Conservation (phyloP, 2,329 filamentous ascomycete species). For the Fusarium musae region DNA sequence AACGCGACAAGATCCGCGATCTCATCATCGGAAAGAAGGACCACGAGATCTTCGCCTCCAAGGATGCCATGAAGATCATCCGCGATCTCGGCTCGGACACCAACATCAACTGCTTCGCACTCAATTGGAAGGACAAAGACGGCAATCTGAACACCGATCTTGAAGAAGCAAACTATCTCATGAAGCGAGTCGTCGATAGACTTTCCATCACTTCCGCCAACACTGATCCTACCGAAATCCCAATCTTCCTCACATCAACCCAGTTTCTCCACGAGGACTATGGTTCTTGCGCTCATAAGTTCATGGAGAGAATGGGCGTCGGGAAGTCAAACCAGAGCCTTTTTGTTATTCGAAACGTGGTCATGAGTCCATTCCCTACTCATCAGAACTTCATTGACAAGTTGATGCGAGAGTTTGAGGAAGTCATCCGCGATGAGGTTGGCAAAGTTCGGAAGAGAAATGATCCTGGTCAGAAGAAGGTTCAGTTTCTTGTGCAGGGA, state of each 20-base stretch:
- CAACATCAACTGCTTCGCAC: constrained; percentile 58
- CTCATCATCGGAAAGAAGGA: constrained; percentile 54
- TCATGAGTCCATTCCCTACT: constrained; percentile 59
- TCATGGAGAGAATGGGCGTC: constrained; percentile 55
- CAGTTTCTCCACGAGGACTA: constrained; percentile 54
- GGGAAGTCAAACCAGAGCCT: constrained; percentile 49
- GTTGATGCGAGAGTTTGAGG: constrained; percentile 49
- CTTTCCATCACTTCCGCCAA: constrained; percentile 55
- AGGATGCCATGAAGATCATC: constrained; percentile 53
- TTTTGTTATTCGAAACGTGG: constrained; percentile 59
- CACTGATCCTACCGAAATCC: constrained; percentile 54
- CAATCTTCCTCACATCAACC: constrained; percentile 58
- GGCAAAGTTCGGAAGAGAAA: constrained; percentile 51
- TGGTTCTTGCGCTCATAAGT: constrained; percentile 53
- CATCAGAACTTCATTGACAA: constrained; percentile 53
- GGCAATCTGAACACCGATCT: constrained; percentile 55
- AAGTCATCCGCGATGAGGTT: constrained; percentile 46
- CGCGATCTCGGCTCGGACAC: constrained; percentile 57
- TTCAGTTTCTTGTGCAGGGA: constrained; percentile 54
- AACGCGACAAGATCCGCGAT: constrained; percentile 52
- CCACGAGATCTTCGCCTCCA: constrained; percentile 48
- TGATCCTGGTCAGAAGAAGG: constrained; percentile 46
- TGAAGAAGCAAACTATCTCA: constrained; percentile 61
- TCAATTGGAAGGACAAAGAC: constrained; percentile 55
- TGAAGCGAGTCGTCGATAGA: constrained; percentile 55